These are phyloP conservation scores for Cinchona pubescens DNA, from an alignment of 257 asterid species.

Conservation along the genomic window DNA sequence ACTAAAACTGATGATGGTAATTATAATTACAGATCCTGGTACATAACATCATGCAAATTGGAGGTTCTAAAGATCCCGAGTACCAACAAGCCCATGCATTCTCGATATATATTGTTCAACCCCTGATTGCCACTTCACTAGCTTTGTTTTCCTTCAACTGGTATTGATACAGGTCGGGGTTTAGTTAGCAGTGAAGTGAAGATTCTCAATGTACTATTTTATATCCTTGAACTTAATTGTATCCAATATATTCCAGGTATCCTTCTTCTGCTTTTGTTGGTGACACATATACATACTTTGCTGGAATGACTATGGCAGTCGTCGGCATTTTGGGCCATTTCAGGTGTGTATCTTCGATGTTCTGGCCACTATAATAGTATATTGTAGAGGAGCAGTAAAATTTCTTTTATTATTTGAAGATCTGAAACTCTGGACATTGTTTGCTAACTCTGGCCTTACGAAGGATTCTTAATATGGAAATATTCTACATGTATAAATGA, in stretches of 20 bases:
- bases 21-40: conserved; percentile 57
- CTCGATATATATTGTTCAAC: conserved; percentile 50
- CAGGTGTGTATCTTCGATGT: conserved; percentile 38
- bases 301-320: conserved; percentile 93
- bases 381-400: too few relatives aligned
- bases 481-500: too few relatives aligned
- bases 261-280: conserved; percentile 91
- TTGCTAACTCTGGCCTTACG: too few relatives aligned
- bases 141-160: conserved; percentile 88
- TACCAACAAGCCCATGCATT: conserved; percentile 90
- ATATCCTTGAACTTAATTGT: conserved; percentile 5
- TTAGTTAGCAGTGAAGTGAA: conserved; percentile 7
- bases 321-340: conserved; percentile 87
- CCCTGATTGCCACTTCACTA: conserved; percentile 81
- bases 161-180: conserved; percentile 38
- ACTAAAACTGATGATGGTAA: conserved; percentile 1
- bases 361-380: neutral
- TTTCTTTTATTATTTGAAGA: neutral
- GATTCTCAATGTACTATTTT: neutral
- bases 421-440: neutral
- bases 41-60: conserved; percentile 87
- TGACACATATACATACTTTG: conserved; percentile 83
- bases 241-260: conserved; percentile 44
- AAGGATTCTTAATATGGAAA: too few relatives aligned
- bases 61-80: conserved; percentile 64